A percentile compares a stretch with the other conserved stretches of the same genome.
Evolutionary conservation across 768 basidiomycete genomes (phyloP).

Genomic region (Agaricus sinodeliciosus): DNA sequence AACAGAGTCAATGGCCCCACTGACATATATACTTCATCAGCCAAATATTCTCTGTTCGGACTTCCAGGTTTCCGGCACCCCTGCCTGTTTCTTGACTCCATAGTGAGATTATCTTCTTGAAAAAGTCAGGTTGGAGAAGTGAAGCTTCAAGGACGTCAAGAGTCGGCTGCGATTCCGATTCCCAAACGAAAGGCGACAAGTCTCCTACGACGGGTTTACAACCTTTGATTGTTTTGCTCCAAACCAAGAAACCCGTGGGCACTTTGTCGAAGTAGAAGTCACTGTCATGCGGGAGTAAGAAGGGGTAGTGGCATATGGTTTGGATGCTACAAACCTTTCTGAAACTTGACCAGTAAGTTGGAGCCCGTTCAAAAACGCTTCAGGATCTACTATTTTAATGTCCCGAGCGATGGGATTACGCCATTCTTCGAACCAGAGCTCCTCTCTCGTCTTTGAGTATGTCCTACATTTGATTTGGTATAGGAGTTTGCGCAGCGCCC

Average conservation of each 20-base stretch:
- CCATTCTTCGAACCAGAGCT: slow-evolving; percentile 74
- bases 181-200: slow-evolving; percentile 43
- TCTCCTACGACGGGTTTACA: slow-evolving; percentile 38
- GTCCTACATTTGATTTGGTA: slow-evolving; percentile 41
- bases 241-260: slow-evolving; percentile 71
- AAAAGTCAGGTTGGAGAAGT: slow-evolving; percentile 48
- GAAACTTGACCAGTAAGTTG: slow-evolving; percentile 22
- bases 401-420: slow-evolving; percentile 48
- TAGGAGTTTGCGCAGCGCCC: slow-evolving; percentile 10
- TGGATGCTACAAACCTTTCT: slow-evolving; percentile 25
- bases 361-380: slow-evolving; percentile 43
- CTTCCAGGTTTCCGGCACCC: slow-evolving; percentile 41
- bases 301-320: background rate
- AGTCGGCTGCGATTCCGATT: slow-evolving; percentile 39
- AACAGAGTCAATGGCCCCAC: background rate
- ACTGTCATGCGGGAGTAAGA: slow-evolving; percentile 17
- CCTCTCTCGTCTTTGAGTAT: slow-evolving; percentile 61
- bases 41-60: slow-evolving; percentile 44
- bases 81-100: slow-evolving; percentile 81
- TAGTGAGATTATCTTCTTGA: slow-evolving; percentile 49
- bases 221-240: slow-evolving; percentile 58
- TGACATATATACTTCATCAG: slow-evolving; percentile 36
- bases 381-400: slow-evolving; percentile 39
- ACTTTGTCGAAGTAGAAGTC: slow-evolving; percentile 67
- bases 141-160: slow-evolving; percentile 46